Percentiles rank a stretch among this genome's conserved stretches.
Evolutionary conservation across 2,329 filamentous ascomycete species (phyloP).

Genomic region (Acarospora socialis): DNA sequence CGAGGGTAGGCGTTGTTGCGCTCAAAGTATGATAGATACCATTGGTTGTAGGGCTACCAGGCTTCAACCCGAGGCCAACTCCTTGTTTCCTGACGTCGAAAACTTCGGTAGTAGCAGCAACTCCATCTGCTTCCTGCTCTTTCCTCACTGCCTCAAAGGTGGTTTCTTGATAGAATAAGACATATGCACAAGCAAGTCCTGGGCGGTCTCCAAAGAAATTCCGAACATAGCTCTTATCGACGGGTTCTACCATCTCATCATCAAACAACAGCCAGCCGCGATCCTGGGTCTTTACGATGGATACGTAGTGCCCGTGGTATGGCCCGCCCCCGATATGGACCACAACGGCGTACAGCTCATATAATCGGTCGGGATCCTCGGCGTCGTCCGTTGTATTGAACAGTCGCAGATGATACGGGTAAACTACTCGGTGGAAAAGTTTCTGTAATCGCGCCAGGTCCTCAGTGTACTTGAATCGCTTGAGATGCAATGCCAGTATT

Average conservation of each 20-base stretch:
- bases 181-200: conserved; percentile 86
- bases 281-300: conserved; percentile 94
- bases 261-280: conserved; percentile 93
- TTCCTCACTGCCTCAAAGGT: conserved; percentile 52
- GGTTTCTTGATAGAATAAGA: conserved; percentile 94
- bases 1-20: conserved; percentile 30
- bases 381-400: conserved; percentile 97
- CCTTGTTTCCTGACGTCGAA: conserved; percentile 4
- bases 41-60: conserved; percentile 12
- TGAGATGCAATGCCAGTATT: conserved; percentile 82
- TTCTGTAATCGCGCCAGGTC: conserved; percentile 89
- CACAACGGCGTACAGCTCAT: conserved; percentile 93
- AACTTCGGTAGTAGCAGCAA: conserved; percentile 3
- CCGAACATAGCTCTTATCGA: conserved; percentile 87
- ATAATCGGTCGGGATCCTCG: conserved; percentile 81
- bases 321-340: conserved; percentile 95
- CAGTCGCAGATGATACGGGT: conserved; percentile 88
- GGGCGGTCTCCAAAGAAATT: conserved; percentile 95
- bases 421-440: conserved; percentile 90
- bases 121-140: conserved; percentile 47
- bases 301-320: conserved; percentile 95
- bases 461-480: conserved; percentile 97
- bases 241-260: conserved; percentile 95
- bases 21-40: conserved; percentile 11
- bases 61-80: conserved; percentile 17